Evolutionary conservation across 768 basidiomycete genomes (phyloP).

Genomic region (Xerocomus brunneocitrinus): DNA sequence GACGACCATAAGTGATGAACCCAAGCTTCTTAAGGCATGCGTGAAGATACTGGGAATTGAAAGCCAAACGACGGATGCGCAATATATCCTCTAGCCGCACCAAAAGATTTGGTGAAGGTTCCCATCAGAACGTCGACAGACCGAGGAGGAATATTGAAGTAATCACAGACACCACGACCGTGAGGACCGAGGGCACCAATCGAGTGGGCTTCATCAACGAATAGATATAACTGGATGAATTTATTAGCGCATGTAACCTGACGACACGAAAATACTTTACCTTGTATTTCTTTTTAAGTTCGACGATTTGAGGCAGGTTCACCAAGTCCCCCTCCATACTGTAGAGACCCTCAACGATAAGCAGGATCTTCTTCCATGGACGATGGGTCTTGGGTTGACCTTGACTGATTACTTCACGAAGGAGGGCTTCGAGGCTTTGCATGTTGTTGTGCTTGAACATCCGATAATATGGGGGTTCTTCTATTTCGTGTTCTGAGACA

Average conservation of each 20-base stretch:
- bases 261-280: slow-evolving; percentile 37
- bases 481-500: slow-evolving; percentile 54
- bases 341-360: slow-evolving; percentile 94
- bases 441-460: slow-evolving; percentile 99
- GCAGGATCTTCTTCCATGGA: slow-evolving; percentile 98
- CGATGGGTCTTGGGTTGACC: slow-evolving; percentile 96
- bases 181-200: slow-evolving; percentile 93
- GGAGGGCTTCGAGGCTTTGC: slow-evolving; percentile 68
- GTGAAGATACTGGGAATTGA: slow-evolving; percentile 92
- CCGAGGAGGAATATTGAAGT: slow-evolving; percentile 80
- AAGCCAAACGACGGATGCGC: slow-evolving; percentile 84
- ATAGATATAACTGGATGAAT: slow-evolving; percentile 78
- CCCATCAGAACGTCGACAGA: slow-evolving; percentile 95
- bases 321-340: slow-evolving; percentile 98
- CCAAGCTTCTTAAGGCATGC: slow-evolving; percentile 84
- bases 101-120: slow-evolving; percentile 95
- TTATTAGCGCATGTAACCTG: not conserved
- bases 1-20: slow-evolving; percentile 34
- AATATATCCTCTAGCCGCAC: slow-evolving; percentile 92
- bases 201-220: slow-evolving; percentile 96
- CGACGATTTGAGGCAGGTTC: slow-evolving; percentile 75
- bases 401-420: slow-evolving; percentile 91
- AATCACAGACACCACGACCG: slow-evolving; percentile 93
- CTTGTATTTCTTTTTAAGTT: slow-evolving; percentile 93
- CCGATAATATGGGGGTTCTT: slow-evolving; percentile 88